phyloP scores from a whole-genome alignment of 2,329 filamentous ascomycete genomes.

The Pyrenochaeta sp. region DNA sequence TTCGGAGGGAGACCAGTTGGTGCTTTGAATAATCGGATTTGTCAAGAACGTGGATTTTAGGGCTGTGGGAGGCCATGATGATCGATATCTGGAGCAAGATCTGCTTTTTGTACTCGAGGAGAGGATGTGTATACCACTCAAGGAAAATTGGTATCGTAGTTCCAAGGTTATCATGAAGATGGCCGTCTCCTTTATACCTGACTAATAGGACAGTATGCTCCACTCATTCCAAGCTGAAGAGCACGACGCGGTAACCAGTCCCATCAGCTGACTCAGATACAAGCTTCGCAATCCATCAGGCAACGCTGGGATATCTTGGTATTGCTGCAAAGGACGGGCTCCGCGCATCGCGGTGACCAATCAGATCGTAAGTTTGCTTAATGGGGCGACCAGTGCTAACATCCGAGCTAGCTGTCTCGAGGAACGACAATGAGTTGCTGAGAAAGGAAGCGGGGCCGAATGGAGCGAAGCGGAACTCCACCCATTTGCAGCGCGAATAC shows the following conservation, averaged over 20 bases:
- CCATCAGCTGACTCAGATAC: background rate
- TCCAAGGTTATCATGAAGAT: no score
- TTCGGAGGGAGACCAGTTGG: conserved; percentile 20
- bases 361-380: background rate
- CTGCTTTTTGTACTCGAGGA: no score
- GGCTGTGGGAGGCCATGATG: background rate
- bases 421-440: background rate
- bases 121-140: no score
- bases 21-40: conserved; percentile 26
- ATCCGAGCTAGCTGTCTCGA: background rate
- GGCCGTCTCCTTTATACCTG: background rate
- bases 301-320: background rate
- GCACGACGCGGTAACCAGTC: background rate
- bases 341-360: background rate
- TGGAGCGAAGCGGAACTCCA: no score
- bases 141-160: no score
- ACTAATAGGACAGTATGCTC: background rate
- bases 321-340: background rate
- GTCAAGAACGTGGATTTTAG: conserved; percentile 22
- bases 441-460: background rate
- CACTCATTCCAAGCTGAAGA: background rate
- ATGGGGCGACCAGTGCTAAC: background rate
- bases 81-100: no score
- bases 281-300: background rate
- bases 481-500: no score